Evolutionary conservation across 179 eudicot genomes (phyloP).

Genomic region (Vitellaria paradoxa): DNA sequence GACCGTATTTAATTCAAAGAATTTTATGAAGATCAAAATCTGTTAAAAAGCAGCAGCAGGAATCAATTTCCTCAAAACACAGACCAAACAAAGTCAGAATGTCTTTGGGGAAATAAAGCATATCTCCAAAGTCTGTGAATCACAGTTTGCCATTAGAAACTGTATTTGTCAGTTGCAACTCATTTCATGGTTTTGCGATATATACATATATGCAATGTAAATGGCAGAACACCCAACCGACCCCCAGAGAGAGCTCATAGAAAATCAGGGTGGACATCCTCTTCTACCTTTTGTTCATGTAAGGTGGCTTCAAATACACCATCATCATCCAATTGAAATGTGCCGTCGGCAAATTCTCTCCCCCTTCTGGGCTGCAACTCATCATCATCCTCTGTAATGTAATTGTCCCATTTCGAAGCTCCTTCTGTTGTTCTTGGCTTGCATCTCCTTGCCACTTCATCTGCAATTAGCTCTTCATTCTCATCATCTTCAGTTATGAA

Average conservation of each 20-base stretch:
- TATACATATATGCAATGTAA: not conserved
- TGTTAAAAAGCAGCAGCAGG: not conserved
- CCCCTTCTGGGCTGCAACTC: conserved; percentile 3
- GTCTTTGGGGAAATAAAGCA: not conserved
- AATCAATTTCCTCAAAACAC: not conserved
- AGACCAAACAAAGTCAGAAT: too few relatives aligned
- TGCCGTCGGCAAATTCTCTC: conserved; percentile 7
- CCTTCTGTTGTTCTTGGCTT: conserved; percentile 9
- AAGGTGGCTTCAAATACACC: conserved; percentile 15
- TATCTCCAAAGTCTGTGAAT: not conserved
- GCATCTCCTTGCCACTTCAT: not conserved
- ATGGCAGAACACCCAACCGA: not conserved
- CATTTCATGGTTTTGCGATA: not conserved
- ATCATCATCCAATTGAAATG: conserved; percentile 6
- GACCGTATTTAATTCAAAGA: too few relatives aligned
- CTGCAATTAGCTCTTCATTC: not conserved
- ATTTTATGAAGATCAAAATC: too few relatives aligned
- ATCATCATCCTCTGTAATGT: conserved; percentile 39
- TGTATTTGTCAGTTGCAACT: not conserved
- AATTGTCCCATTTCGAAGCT: conserved; percentile 42
- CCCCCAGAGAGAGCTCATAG: conserved; percentile 22
- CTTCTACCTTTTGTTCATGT: conserved; percentile 52
- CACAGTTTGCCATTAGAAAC: not conserved
- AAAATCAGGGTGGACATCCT: conserved; percentile 83
- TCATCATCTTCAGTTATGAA: conserved; percentile 26